Conservation (phyloP, 1,284 basidiomycete species). For the Leccinum subspadiceum region DNA sequence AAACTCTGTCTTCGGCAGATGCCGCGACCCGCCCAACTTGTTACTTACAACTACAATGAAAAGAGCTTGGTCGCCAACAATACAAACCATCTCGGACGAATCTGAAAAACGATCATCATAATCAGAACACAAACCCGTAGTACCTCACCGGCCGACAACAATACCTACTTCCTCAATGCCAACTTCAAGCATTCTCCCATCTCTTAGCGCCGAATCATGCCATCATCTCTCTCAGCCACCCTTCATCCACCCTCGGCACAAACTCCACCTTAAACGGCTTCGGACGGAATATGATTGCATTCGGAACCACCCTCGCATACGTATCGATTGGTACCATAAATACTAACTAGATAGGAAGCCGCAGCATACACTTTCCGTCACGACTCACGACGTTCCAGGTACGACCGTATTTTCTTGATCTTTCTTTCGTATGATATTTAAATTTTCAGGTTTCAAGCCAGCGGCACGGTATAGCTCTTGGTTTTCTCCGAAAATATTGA, state of each 20-base stretch:
- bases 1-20: background rate
- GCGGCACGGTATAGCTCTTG: slow-evolving; percentile 40
- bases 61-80: background rate
- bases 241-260: background rate
- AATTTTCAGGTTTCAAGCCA: slow-evolving; percentile 28
- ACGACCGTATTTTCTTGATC: background rate
- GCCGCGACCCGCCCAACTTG: too few species aligned
- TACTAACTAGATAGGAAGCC: slow-evolving; percentile 28
- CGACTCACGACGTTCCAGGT: slow-evolving; percentile 25
- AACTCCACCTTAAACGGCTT: background rate
- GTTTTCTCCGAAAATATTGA: background rate
- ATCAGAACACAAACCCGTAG: background rate
- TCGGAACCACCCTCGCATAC: background rate
- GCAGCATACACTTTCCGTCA: slow-evolving; percentile 21
- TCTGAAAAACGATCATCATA: background rate
- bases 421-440: background rate
- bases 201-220: background rate
- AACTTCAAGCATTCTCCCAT: background rate
- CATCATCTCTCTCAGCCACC: background rate
- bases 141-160: background rate
- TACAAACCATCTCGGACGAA: background rate
- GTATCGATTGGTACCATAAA: background rate
- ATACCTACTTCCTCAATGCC: background rate
- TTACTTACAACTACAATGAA: too few species aligned
- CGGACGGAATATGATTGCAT: background rate